These are phyloP conservation scores for Tetrahymena malaccensis DNA, from an alignment of 73 alveolate species.

Conservation along the genomic window DNA sequence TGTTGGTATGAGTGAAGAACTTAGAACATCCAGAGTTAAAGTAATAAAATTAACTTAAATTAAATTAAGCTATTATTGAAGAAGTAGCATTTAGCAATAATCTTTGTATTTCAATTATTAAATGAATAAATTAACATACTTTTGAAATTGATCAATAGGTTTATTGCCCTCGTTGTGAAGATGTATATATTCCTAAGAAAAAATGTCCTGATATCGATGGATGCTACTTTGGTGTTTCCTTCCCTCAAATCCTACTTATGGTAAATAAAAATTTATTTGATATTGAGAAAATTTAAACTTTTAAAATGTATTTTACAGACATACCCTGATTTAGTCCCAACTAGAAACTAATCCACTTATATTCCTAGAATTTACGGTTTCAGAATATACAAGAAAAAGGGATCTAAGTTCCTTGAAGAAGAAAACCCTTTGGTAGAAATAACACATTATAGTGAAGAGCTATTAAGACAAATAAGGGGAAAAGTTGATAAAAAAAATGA, in stretches of 20 bases:
- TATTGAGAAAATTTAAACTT: neutral
- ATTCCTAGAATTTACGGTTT: slow-evolving; percentile 90
- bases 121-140: too few species aligned
- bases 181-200: slow-evolving; percentile 86
- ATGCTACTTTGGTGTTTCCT: slow-evolving; percentile 89
- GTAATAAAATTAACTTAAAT: slow-evolving; percentile 3
- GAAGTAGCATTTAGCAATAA: neutral
- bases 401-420: slow-evolving; percentile 67
- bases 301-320: neutral
- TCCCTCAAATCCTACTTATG: slow-evolving; percentile 62
- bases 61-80: neutral
- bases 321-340: slow-evolving; percentile 13
- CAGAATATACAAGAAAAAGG: slow-evolving; percentile 79
- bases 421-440: slow-evolving; percentile 27
- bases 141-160: slow-evolving; percentile 8
- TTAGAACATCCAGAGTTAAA: slow-evolving; percentile 90
- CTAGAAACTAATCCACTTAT: slow-evolving; percentile 36
- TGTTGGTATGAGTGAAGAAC: slow-evolving; percentile 91
- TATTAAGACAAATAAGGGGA: slow-evolving; percentile 28
- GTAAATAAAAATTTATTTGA: neutral
- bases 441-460: slow-evolving; percentile 36
- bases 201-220: slow-evolving; percentile 87
- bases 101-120: neutral
- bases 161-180: slow-evolving; percentile 97
- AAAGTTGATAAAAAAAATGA: slow-evolving; percentile 10